Base-by-base conservation (phyloP, 148 eudicot species). In the Cornus suecica region DNA sequence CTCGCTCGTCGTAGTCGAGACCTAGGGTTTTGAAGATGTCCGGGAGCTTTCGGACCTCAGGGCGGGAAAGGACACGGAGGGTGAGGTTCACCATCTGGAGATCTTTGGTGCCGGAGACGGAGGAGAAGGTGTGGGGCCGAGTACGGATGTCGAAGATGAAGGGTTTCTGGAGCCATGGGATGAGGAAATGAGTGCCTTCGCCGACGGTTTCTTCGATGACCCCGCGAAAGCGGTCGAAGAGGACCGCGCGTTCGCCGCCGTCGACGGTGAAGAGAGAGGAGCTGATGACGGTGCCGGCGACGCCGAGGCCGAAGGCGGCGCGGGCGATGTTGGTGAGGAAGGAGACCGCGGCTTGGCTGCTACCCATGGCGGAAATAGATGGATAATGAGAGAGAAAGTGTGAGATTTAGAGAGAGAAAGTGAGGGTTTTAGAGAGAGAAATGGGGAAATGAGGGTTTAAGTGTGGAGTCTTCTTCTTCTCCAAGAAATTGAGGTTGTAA, bases 71-170 rank as follows among this genome's bases (percentile, higher is more conserved):
- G 23, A 94, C 91, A 29, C 98, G 82, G 10, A 94, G 94, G 1
- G 96, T 92, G 5, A 94, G 87, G 74, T 92, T 90, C 13, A 94
- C 98, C 98, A 94, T 94, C 73, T 94, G 98, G 65, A 94, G 94
- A 66, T 94, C 98, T 76, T 94, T 94, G 0, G 98, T 94, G 27
- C 98, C 98, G 61, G 92, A 92, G 20, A 87, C 20, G 34, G 98
- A 94, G 31, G 92, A 80, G 82, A 94, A 92, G 10, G 88, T 83
- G 74, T 94, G 98, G 26, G 97, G 97, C 0, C 95, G 76, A 2
- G 97, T 94, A 10, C 98, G 91, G 82, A 94, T 92, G 69, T 92
- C 97, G 76, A 92, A 94, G 84, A 90, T 83, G 80, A 70, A 89
- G 22, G 98, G 98, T 65, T 81, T 89, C 73, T 94, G 98, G 4